phyloP scores from a whole-genome alignment of 257 asterid genomes.

The Craterostigma plantagineum region DNA sequence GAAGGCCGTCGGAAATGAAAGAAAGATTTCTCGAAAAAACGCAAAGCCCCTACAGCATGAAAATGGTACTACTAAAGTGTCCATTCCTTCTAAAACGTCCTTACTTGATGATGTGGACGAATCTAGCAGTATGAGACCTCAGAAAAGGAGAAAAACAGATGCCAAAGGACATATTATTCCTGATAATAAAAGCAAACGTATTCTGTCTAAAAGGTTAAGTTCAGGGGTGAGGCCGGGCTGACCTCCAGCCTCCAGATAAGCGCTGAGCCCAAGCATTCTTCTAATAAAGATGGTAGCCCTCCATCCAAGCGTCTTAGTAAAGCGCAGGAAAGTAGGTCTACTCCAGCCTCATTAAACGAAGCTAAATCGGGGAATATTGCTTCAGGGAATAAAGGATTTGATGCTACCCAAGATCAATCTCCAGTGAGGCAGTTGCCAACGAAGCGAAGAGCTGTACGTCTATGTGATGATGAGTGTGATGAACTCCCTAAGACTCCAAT shows the following conservation, averaged over 20 bases:
- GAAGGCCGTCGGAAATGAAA: no score
- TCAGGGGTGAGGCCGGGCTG: no score
- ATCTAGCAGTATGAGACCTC: constrained; percentile 8
- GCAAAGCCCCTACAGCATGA: no score
- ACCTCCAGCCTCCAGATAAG: no score
- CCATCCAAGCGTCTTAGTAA: constrained; percentile 53
- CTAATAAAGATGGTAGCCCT: constrained; percentile 59
- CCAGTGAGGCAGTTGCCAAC: constrained; percentile 16
- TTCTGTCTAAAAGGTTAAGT: no score
- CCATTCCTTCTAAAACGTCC: no score
- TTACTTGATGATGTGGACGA: no score
- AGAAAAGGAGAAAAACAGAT: constrained; percentile 24
- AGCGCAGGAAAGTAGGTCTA: constrained; percentile 23
- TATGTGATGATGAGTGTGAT: constrained; percentile 50
- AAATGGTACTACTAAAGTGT: no score
- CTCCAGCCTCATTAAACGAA: constrained; percentile 18
- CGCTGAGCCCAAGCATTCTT: constrained; percentile 23
- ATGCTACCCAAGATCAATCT: no score
- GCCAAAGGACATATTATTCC: constrained; percentile 25
- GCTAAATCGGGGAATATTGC: constrained; percentile 21
- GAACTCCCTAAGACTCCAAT: constrained; percentile 90
- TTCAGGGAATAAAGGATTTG: no score
- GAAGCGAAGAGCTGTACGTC: constrained; percentile 88
- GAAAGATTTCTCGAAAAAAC: no score
- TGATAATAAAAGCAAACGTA: constrained; percentile 19